Evolutionary conservation across 257 asterid genomes (phyloP).

Genomic region (Nicotiana benthamiana): DNA sequence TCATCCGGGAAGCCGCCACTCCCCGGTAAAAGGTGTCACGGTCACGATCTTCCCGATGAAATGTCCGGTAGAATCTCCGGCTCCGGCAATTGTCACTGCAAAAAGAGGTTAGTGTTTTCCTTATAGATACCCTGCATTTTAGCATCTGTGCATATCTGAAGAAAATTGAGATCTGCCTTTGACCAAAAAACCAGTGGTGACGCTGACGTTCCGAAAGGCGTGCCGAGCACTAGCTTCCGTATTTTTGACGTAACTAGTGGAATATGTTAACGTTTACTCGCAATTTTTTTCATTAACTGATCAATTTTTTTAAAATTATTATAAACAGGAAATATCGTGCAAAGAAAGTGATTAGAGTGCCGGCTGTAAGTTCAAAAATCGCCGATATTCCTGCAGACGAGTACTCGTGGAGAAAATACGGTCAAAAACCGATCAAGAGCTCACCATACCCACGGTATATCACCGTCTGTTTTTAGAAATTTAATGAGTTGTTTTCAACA

Average conservation of each 20-base stretch:
- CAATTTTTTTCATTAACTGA: not conserved
- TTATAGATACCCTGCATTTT: too few species aligned
- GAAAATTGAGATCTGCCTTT: not conserved
- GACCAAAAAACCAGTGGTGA: not conserved
- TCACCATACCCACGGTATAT: slow-evolving; percentile 30
- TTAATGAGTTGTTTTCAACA: too few species aligned
- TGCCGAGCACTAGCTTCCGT: too few species aligned
- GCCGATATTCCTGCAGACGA: slow-evolving; percentile 41
- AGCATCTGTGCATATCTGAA: not conserved
- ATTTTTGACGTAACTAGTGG: not conserved
- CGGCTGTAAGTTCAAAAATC: slow-evolving; percentile 33
- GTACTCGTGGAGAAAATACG: slow-evolving; percentile 40
- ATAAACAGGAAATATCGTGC: slow-evolving; percentile 23
- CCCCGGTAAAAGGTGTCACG: slow-evolving; percentile 57
- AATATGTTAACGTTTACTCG: not conserved
- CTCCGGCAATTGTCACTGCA: slow-evolving; percentile 62
- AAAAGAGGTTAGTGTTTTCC: slow-evolving; percentile 36
- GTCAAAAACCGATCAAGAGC: slow-evolving; percentile 38
- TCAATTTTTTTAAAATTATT: not conserved
- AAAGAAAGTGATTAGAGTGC: slow-evolving; percentile 32
- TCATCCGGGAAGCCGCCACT: slow-evolving; percentile 65
- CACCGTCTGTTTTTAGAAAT: not conserved
- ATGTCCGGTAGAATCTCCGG: slow-evolving; percentile 48
- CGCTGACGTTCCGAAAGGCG: not conserved
- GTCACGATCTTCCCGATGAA: slow-evolving; percentile 45